phyloP scores from a whole-genome alignment of 164 flowering plant species.

The Umbellularia californica region DNA sequence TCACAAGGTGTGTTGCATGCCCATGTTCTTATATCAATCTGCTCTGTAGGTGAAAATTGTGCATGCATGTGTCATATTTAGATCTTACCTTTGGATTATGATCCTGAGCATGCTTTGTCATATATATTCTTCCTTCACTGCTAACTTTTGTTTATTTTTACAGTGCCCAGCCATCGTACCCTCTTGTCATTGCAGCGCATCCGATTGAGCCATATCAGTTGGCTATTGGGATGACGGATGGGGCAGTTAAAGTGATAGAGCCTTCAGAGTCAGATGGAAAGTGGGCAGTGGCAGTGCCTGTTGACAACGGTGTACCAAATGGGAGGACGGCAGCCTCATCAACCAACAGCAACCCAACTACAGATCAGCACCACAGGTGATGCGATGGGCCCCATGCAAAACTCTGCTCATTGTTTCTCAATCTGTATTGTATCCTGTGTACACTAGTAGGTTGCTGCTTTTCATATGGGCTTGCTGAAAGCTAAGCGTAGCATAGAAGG shows the following conservation, averaged over 20 bases:
- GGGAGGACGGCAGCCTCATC: conserved; percentile 58
- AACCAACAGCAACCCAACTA: conserved; percentile 52
- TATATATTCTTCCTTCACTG: no score
- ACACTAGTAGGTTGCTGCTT: conserved; percentile 13
- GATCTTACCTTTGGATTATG: no score
- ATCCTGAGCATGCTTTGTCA: no score
- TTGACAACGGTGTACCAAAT: conserved; percentile 48
- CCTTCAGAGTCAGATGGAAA: conserved; percentile 70
- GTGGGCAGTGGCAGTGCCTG: conserved; percentile 64
- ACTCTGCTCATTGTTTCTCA: not conserved
- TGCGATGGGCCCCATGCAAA: conserved; percentile 22
- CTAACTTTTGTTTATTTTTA: not conserved
- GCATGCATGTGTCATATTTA: no score
- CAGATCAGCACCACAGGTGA: conserved; percentile 69
- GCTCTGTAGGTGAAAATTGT: no score
- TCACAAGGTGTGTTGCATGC: no score
- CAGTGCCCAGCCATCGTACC: conserved; percentile 27
- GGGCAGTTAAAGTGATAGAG: conserved; percentile 71
- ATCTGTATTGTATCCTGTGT: conserved; percentile 21
- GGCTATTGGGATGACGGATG: conserved; percentile 74
- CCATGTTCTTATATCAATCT: no score
- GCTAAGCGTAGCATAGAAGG: not conserved
- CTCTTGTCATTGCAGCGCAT: conserved; percentile 72
- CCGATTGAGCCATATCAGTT: conserved; percentile 78
- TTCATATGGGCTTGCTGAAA: conserved; percentile 1